phyloP scores from a whole-genome alignment of 2,329 filamentous ascomycete species.

The Dryadomyces quercivorus region DNA sequence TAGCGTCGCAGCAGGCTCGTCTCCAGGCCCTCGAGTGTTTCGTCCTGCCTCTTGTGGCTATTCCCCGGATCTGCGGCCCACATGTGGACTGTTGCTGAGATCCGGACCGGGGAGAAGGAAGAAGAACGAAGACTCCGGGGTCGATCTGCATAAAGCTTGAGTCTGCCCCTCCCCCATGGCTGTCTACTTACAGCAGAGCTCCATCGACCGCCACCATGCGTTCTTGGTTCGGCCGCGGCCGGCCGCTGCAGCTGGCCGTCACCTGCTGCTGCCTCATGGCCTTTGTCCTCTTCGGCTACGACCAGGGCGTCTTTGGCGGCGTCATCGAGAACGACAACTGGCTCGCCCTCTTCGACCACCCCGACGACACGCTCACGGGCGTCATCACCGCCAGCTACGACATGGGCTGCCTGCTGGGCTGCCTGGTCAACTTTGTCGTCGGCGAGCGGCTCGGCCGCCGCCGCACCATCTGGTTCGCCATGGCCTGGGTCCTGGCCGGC shows the following conservation, averaged over 20 bases:
- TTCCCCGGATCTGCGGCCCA: too few relatives aligned
- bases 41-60: neutral
- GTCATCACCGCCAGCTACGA: slow-evolving; percentile 36
- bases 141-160: too few relatives aligned
- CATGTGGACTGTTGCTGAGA: too few relatives aligned
- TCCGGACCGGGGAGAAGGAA: too few relatives aligned
- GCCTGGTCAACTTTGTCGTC: slow-evolving; percentile 33
- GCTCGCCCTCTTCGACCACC: slow-evolving; percentile 28
- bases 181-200: too few relatives aligned
- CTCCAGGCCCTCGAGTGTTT: neutral
- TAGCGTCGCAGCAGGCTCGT: neutral
- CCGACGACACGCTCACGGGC: slow-evolving; percentile 29
- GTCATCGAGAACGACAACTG: slow-evolving; percentile 39
- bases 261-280: slow-evolving; percentile 1
- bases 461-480: slow-evolving; percentile 45
- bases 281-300: slow-evolving; percentile 13
- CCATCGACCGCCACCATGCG: neutral
- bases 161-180: too few relatives aligned
- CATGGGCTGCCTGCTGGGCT: slow-evolving; percentile 31
- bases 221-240: neutral
- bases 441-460: slow-evolving; percentile 40
- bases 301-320: slow-evolving; percentile 31
- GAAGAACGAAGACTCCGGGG: neutral
- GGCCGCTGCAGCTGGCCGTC: neutral
- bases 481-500: slow-evolving; percentile 45